Conservation (phyloP, 2,329 filamentous ascomycete species). For the Nothophaeocryptopus gaeumannii region DNA sequence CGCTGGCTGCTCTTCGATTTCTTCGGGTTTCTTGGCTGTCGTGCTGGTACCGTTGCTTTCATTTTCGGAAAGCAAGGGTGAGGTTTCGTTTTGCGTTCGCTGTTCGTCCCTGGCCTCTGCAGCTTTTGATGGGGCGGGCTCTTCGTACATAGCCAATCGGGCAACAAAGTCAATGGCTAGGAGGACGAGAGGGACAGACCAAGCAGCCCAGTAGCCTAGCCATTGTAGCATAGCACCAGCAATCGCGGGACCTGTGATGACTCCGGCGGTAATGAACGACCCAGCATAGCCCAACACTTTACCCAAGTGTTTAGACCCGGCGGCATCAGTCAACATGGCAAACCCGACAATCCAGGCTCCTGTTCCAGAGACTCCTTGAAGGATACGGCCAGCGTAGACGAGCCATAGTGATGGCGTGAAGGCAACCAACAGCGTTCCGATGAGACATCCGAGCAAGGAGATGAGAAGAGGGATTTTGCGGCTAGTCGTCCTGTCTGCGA, state of each 20-base stretch:
- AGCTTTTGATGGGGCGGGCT: neutral
- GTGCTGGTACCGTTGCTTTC: no score
- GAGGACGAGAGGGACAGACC: constrained; percentile 17
- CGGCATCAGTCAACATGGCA: constrained; percentile 19
- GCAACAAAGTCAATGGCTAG: constrained; percentile 16
- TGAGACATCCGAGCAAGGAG: constrained; percentile 11
- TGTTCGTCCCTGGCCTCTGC: neutral
- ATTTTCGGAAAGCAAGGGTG: constrained; percentile 2
- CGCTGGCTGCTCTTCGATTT: neutral
- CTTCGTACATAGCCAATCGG: constrained; percentile 16
- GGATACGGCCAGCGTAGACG: constrained; percentile 16
- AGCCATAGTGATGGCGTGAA: constrained; percentile 9
- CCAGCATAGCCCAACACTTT: constrained; percentile 17
- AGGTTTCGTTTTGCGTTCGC: neutral
- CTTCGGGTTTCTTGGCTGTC: neutral
- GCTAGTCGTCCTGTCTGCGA: constrained; percentile 15
- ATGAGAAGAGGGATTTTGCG: constrained; percentile 19
- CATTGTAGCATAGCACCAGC: constrained; percentile 15
- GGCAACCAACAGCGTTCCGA: constrained; percentile 17
- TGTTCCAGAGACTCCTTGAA: constrained; percentile 17
- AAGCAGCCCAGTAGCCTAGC: constrained; percentile 22
- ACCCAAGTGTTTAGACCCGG: constrained; percentile 14
- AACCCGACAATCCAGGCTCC: constrained; percentile 21
- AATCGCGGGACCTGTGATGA: constrained; percentile 16
- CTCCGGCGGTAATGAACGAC: constrained; percentile 15